Evolutionary conservation across 345 rosid species (phyloP), one percentile per base, ranked within the genome.

Genomic region (Anastatica hierochuntica): DNA sequence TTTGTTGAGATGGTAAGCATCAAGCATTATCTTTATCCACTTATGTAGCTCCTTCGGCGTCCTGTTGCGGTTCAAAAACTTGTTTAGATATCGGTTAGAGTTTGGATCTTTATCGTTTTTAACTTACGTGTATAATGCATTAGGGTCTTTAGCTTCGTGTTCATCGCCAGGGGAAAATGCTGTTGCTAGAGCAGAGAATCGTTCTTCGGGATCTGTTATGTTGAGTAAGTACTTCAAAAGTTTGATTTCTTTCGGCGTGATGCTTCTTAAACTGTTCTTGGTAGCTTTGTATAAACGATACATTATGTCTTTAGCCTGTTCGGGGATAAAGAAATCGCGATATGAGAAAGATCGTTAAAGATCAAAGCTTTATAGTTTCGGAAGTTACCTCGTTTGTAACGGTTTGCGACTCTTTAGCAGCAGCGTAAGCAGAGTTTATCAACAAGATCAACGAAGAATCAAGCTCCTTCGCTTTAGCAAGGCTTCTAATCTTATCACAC

Each of bases 41-140:
- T 84, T 87, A 63, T 84, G 90, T 45, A 90, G 81, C 77, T 90
- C 98, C 68, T 90, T 77, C 0, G 98, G 98, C 10, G 85, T 84
- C 56, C 96, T 90, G 75, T 31, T 14, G 56, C 55, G n/a, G n/a
- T 21, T 16, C 30, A 49, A 14, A 6, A 37, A 0, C 14, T 40
- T 31, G n/a, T 6, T 62, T 34, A 51, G 34, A 13, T 3, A 51
- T 43, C 44, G n/a, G n/a, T n/a, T n/a, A n/a, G n/a, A n/a, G n/a
- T n/a, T n/a, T n/a, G n/a, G n/a, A n/a, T n/a, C n/a, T n/a, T n/a
- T n/a, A n/a, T n/a, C n/a, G n/a, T n/a, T n/a, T 39, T 30, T 55
- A 27, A 27, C 81, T 71, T 70, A 90, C 98, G 92, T 80, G 84
- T 84, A 71, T 29, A 81, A 62, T 10, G 85, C 95, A 21, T 76